Base-by-base conservation (phyloP, 257 asterid genomes). In the Parsonsia alboflavescens region DNA sequence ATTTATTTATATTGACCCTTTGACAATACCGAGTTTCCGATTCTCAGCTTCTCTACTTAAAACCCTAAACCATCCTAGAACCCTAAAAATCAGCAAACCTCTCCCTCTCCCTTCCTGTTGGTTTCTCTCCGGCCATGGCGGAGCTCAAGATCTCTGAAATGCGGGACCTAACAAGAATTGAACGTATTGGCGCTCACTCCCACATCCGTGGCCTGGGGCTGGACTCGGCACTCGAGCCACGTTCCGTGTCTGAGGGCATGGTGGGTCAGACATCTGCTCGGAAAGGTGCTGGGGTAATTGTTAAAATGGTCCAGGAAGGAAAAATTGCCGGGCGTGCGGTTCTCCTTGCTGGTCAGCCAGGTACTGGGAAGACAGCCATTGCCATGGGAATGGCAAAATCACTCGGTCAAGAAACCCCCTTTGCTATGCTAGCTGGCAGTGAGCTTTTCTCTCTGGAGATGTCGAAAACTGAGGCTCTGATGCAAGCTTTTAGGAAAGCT, bases 321-420 rank as follows among this genome's bases (percentile, higher is more conserved):
- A 86, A 90, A 81, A 91, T 93, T 30, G 95, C 96, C 0, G 97
- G 98, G 33, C 82, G 92, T 45, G 96, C 94, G 0, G 95, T 89
- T 10, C 93, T 93, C 39, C 87, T 93, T 0, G 93, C 94, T 1
- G 97, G 98, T 11, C 96, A 90, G 63, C 98, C 98, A 0, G 98
- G 98, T 7, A 86, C 97, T 0, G 96, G 98, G 0, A 93, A 93
- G 61, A 90, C 98, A 0, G 98, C 98, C 6, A 91, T 93, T 5
- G 96, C 96, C 4, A 93, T 91, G 98, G 98, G 95, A 68, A 91
- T 93, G 95, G 97, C 96, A 1, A 93, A 91, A 75, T 91, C 97
- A 56, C 68, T 93, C 7, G 97, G 93, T 13, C 91, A 86, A 28
- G 96, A 93, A 76, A 93, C 98, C 82, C 98, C 96, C 53, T 89